Conservation (phyloP, 2,329 filamentous ascomycete species). For the Cladorrhinum sp. region DNA sequence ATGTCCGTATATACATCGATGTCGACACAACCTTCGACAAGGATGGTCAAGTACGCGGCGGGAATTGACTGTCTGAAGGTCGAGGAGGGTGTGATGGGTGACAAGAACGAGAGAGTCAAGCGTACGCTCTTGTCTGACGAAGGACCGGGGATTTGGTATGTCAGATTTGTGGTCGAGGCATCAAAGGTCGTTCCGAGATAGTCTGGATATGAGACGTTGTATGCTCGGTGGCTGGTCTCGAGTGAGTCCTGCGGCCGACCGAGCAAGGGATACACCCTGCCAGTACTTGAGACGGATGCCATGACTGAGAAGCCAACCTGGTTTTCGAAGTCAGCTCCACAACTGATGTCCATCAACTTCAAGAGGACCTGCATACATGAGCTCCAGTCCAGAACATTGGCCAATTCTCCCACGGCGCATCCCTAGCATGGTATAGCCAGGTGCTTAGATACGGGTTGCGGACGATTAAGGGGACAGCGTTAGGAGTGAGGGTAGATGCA, state of each 20-base stretch:
- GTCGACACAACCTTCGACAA: constrained; percentile 64
- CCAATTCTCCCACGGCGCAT: constrained; percentile 78
- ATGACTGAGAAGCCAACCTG: constrained; percentile 51
- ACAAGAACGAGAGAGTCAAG: constrained; percentile 58
- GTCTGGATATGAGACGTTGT: constrained; percentile 40
- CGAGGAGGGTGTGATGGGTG: constrained; percentile 77
- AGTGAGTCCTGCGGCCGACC: constrained; percentile 52
- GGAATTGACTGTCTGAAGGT: constrained; percentile 77
- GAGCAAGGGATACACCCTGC: constrained; percentile 49
- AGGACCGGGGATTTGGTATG: constrained; percentile 40
- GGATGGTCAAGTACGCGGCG: constrained; percentile 73
- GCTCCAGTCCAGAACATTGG: constrained; percentile 56
- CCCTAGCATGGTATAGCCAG: constrained; percentile 64
- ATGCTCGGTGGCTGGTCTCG: constrained; percentile 31
- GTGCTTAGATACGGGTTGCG: constrained; percentile 60
- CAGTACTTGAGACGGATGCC: constrained; percentile 42
- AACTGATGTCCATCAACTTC: too few species aligned
- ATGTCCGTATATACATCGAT: constrained; percentile 65
- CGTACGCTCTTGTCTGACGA: constrained; percentile 31
- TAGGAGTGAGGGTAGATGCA: constrained; percentile 54
- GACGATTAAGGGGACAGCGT: constrained; percentile 56
- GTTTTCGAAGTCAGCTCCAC: constrained; percentile 7
- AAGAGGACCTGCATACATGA: constrained; percentile 25
- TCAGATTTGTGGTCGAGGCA: constrained; percentile 49
- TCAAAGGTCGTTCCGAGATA: constrained; percentile 47